These are phyloP conservation scores for Pythium diclinum DNA, from an alignment of 352 stramenopile species.

Conservation along the genomic window DNA sequence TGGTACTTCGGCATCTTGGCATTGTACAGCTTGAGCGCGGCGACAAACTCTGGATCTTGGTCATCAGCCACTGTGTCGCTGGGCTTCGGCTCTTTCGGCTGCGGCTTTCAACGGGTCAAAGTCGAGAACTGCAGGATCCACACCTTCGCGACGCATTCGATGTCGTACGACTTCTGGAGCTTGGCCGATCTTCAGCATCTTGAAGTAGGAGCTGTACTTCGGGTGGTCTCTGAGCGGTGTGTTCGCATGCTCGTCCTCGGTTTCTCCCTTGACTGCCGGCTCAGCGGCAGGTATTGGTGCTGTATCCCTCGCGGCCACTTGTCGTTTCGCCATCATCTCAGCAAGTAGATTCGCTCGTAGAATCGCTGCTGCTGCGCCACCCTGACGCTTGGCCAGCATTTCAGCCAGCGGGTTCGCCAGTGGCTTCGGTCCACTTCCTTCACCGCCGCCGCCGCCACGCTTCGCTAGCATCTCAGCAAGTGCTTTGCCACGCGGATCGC, in stretches of 20 bases:
- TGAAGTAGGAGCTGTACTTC: constrained; percentile 75
- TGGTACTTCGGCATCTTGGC: constrained; percentile 66
- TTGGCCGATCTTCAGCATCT: constrained; percentile 77
- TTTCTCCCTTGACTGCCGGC: constrained; percentile 3
- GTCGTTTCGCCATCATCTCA: constrained; percentile 25
- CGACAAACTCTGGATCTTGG: constrained; percentile 45
- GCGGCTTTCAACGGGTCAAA: constrained; percentile 56
- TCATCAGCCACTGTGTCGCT: constrained; percentile 32
- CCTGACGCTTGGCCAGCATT: constrained; percentile 25
- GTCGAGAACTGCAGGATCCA: constrained; percentile 62
- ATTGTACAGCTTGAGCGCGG: constrained; percentile 58
- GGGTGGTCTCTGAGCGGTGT: constrained; percentile 63
- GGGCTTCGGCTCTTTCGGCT: constrained; percentile 23
- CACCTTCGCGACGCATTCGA: constrained; percentile 67
- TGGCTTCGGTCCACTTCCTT: constrained; percentile 4
- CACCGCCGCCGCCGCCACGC: constrained; percentile 12
- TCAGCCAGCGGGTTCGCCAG: constrained; percentile 19
- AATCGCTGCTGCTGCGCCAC: not conserved
- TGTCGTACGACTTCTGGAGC: constrained; percentile 65
- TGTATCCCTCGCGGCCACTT: constrained; percentile 16
- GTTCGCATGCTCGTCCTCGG: constrained; percentile 24
- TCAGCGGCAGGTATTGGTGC: not conserved
- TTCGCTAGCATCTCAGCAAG: not conserved
- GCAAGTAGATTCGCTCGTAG: constrained; percentile 24
- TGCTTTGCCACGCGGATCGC: not conserved